phyloP scores from a whole-genome alignment of 495 filamentous ascomycete genomes.

The Echria macrotheca region DNA sequence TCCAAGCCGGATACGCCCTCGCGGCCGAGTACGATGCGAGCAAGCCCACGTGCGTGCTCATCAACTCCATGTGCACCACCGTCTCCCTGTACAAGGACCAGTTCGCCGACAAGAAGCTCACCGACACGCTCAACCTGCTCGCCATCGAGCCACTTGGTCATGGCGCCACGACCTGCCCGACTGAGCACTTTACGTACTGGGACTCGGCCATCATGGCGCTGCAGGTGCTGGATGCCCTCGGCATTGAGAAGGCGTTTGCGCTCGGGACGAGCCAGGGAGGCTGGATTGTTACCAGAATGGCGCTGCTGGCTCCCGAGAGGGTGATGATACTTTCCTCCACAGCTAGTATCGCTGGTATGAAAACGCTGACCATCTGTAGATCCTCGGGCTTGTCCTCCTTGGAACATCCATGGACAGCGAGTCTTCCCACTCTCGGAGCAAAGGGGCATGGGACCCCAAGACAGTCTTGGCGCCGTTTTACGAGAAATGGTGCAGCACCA shows the following conservation, averaged over 20 bases:
- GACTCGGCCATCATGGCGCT: slow-evolving; percentile 46
- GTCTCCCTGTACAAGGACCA: slow-evolving; percentile 47
- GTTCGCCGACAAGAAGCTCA: slow-evolving; percentile 42
- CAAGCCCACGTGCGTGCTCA: slow-evolving; percentile 55
- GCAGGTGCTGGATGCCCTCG: slow-evolving; percentile 44
- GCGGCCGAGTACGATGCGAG: slow-evolving; percentile 40
- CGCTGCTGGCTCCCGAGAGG: slow-evolving; percentile 53
- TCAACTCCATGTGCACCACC: slow-evolving; percentile 56
- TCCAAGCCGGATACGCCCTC: slow-evolving; percentile 48
- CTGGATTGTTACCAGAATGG: slow-evolving; percentile 57
- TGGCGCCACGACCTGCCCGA: slow-evolving; percentile 37
- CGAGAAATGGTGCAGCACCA: slow-evolving; percentile 40
- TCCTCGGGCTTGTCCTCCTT: slow-evolving; percentile 53
- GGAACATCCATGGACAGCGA: slow-evolving; percentile 61
- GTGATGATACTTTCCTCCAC: slow-evolving; percentile 31
- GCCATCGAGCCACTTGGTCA: slow-evolving; percentile 55
- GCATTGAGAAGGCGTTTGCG: slow-evolving; percentile 50
- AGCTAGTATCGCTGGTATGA: background rate
- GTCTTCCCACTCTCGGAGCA: slow-evolving; percentile 44
- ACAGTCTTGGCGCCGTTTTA: slow-evolving; percentile 36
- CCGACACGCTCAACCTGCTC: slow-evolving; percentile 42
- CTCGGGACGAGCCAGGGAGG: slow-evolving; percentile 61
- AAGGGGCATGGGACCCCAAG: slow-evolving; percentile 54
- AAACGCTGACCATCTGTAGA: slow-evolving; percentile 25
- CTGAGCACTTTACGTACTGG: slow-evolving; percentile 52